phyloP scores from a whole-genome alignment of 2,329 filamentous ascomycete species.

The Fusarium sp. region DNA sequence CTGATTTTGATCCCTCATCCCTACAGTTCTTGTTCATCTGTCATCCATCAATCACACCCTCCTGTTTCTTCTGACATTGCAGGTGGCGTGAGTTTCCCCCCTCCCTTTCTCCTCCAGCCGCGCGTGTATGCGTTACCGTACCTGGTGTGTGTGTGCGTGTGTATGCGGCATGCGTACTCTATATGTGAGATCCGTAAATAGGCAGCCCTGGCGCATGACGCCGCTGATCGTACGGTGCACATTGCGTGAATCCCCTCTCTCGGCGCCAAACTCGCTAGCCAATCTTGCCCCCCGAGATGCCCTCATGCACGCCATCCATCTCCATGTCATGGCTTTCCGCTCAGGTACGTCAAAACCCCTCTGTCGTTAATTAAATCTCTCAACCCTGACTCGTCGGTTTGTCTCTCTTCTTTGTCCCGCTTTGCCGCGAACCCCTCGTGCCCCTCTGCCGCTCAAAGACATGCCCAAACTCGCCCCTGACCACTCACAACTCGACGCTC shows the following conservation, averaged over 20 bases:
- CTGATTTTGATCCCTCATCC: conserved; percentile 6
- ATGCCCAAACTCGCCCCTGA: neutral
- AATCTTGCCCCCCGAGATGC: neutral
- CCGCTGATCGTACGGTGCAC: neutral
- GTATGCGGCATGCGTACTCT: neutral
- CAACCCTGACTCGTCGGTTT: conserved; percentile 4
- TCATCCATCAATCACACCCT: neutral
- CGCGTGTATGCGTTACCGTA: conserved; percentile 26
- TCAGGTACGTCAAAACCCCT: neutral
- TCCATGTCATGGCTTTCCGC: neutral
- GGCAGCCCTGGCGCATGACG: neutral
- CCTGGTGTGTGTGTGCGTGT: neutral
- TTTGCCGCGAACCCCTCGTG: neutral
- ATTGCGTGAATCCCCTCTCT: neutral
- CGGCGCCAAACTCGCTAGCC: neutral
- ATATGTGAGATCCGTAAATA: conserved; percentile 26
- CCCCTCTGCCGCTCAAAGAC: neutral
- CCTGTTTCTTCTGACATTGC: conserved; percentile 20
- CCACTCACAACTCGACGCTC: neutral
- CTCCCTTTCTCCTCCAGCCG: conserved; percentile 15
- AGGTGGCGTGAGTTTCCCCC: conserved; percentile 12
- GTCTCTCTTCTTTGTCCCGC: neutral
- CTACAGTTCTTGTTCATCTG: neutral
- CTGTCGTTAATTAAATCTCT: neutral
- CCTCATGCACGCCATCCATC: neutral